Evolutionary conservation across 73 alveolate species (phyloP).

Genomic region (Paraurostyla sp.): DNA sequence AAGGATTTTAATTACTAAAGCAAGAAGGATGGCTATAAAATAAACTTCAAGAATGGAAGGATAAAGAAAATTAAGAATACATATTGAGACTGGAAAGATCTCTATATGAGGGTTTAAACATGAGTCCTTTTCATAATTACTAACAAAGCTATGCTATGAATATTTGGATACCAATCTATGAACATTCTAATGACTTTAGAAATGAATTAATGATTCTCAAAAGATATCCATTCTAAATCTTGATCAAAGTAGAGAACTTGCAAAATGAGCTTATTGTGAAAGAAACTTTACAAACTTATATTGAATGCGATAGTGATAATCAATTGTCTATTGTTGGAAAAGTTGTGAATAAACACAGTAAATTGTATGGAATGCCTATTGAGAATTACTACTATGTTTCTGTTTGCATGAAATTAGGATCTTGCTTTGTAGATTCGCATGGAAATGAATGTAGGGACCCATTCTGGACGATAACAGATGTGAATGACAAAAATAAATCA

Average conservation of each 20-base stretch:
- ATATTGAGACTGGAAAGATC: constrained; percentile 59
- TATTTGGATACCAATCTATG: constrained; percentile 65
- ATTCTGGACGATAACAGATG: constrained; percentile 58
- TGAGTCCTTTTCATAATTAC: constrained; percentile 13
- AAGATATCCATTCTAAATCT: constrained; percentile 67
- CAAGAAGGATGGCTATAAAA: constrained; percentile 67
- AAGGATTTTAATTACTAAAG: constrained; percentile 52
- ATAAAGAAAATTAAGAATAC: constrained; percentile 52
- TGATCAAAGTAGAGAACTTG: constrained; percentile 54
- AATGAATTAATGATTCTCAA: constrained; percentile 67
- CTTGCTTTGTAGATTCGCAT: constrained; percentile 73
- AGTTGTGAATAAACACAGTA: constrained; percentile 34
- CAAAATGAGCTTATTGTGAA: constrained; percentile 18
- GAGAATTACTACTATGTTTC: constrained; percentile 55
- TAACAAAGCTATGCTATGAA: constrained; percentile 47
- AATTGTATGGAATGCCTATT: constrained; percentile 42
- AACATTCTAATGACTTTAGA: constrained; percentile 70
- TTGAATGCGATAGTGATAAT: constrained; percentile 48
- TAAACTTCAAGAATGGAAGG: constrained; percentile 71
- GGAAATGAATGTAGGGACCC: constrained; percentile 73
- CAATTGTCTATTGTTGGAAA: constrained; percentile 39
- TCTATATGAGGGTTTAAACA: constrained; percentile 67
- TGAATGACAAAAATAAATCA: constrained; percentile 40
- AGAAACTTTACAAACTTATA: constrained; percentile 57
- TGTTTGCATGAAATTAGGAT: constrained; percentile 71